Base-by-base conservation (phyloP, 352 stramenopile species). In the Phytophthora sojae region DNA sequence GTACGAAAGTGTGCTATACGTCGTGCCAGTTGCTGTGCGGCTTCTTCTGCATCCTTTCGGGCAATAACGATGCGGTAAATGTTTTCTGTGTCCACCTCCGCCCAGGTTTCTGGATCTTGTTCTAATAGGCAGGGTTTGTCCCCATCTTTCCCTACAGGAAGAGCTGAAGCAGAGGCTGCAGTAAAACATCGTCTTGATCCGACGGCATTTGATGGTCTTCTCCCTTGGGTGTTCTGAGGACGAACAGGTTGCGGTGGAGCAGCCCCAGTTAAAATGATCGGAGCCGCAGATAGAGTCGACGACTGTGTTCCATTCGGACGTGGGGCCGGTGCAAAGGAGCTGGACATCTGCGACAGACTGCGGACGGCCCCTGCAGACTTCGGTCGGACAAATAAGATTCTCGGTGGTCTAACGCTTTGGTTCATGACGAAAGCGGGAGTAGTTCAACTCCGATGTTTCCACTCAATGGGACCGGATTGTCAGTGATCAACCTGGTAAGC, bases 1-100 rank as follows among this genome's bases (percentile, higher is more conserved):
- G 67, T 50, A 25, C 82, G 80, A 32, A 83, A 90, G 54, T 88
- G 77, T 7, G 83, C 72, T 45, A 91, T 88, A 0, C 83, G 76
- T 2, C 83, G 60, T 9, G 80, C 66, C 23, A 92, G 57, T 15
- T 88, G 78, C 63, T 82, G 76, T 14, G 79, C 82, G 11, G 66
- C 70, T 39, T 88, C 75, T 58, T 92, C 83, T 0, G 83, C 82
- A 21, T 62, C 76, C 69, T 90, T 92, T n/a, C 82, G 76, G 9
- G 82, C 78, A 29, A 65, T 68, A 64, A 86, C 74, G 9, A 72
- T 72, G 30, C 75, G 74, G 30, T 89, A 90, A 15, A 91, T 75
- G 64, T 71, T 81, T 0, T 32, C 67, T 2, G 61, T 66, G 3
- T 64, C 53, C 21, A 58, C 6, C 11, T 25, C 21, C 23, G 58